Evolutionary conservation across 352 stramenopile genomes (phyloP).

Genomic region (Thraustotheca clavata): DNA sequence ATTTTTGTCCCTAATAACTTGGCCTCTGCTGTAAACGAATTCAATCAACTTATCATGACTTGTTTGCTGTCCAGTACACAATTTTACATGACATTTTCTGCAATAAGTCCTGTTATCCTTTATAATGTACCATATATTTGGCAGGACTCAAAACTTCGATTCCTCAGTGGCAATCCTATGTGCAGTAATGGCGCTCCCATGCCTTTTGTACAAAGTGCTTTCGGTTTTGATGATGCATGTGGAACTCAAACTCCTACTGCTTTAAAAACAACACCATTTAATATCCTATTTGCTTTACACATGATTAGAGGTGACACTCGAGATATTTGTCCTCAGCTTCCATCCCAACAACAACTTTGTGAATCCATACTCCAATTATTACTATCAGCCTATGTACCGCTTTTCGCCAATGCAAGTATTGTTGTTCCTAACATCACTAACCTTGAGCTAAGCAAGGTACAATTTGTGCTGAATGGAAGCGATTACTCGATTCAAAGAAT

Average conservation of each 20-base stretch:
- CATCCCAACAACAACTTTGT: too few species aligned
- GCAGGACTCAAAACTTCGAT: not conserved
- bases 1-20: not conserved
- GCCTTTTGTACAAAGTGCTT: not conserved
- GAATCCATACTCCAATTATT: too few species aligned
- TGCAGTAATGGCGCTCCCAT: not conserved
- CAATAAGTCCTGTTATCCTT: not conserved
- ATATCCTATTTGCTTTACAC: not conserved
- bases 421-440: too few species aligned
- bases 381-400: too few species aligned
- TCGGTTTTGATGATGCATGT: constrained; percentile 18
- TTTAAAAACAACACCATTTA: not conserved
- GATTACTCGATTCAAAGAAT: too few species aligned
- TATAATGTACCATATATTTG: not conserved
- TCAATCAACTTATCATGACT: not conserved
- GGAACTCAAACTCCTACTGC: not conserved
- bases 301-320: too few species aligned
- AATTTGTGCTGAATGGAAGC: too few species aligned
- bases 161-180: not conserved
- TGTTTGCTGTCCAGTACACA: not conserved
- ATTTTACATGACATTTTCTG: too few species aligned
- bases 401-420: too few species aligned
- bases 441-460: too few species aligned
- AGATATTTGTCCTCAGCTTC: too few species aligned
- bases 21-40: not conserved